Evolutionary conservation across 108 stramenopile species (phyloP).

Genomic region (Nitzschia inconspicua): DNA sequence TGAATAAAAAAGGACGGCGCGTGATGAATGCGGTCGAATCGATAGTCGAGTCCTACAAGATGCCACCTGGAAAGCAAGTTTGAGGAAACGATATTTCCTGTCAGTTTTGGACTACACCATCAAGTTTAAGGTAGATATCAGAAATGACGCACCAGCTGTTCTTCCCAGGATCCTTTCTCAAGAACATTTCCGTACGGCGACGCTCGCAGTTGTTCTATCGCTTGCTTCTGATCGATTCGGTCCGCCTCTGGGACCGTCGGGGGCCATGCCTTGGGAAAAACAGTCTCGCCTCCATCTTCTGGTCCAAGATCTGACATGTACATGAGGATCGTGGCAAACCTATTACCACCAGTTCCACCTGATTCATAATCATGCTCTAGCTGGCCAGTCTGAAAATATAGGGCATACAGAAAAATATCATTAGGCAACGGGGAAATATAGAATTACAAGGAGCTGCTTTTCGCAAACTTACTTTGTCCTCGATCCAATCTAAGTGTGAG

Average conservation of each 20-base stretch:
- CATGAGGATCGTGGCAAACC: constrained; percentile 93
- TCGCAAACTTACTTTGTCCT: constrained; percentile 31
- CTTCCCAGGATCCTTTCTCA: constrained; percentile 76
- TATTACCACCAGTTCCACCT: constrained; percentile 76
- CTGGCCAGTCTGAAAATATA: constrained; percentile 4
- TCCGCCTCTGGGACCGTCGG: constrained; percentile 37
- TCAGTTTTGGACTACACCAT: neutral
- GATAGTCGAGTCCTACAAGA: constrained; percentile 64
- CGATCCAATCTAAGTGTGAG: constrained; percentile 89
- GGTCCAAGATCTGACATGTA: constrained; percentile 90
- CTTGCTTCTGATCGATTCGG: constrained; percentile 10
- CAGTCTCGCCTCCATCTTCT: constrained; percentile 92
- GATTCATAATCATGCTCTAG: constrained; percentile 68
- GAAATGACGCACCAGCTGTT: constrained; percentile 50
- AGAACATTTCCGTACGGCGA: constrained; percentile 36
- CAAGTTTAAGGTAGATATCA: too few relatives aligned
- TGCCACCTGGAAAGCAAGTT: constrained; percentile 25
- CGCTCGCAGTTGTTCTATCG: constrained; percentile 15
- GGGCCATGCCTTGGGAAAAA: constrained; percentile 77
- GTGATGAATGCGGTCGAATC: constrained; percentile 63
- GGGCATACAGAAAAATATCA: neutral
- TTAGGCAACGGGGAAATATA: neutral
- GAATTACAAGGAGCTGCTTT: neutral
- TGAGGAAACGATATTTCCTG: neutral
- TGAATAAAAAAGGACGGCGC: constrained; percentile 87